Conservation (phyloP, 2,329 filamentous ascomycete species). For the Periconia sp. region DNA sequence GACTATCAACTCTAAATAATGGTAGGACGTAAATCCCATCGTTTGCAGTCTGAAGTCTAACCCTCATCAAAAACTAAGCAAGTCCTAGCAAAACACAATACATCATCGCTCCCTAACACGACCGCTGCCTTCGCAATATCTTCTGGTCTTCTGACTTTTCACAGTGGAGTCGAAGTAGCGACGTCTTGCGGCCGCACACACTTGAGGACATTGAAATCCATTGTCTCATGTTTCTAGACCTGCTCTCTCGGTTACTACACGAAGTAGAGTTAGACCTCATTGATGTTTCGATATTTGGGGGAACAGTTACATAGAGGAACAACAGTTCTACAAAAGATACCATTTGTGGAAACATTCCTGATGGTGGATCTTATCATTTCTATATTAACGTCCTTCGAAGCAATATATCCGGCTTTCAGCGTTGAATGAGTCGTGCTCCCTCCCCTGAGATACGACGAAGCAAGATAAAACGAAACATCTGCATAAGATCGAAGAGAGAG, state of each 20-base stretch:
- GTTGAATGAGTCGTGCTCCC: neutral
- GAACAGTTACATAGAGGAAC: constrained; percentile 45
- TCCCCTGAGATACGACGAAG: too few relatives aligned
- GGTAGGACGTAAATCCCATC: too few relatives aligned
- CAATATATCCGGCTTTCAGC: constrained; percentile 45
- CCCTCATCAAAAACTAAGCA: constrained; percentile 47
- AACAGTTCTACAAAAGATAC: constrained; percentile 47
- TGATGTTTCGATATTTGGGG: neutral
- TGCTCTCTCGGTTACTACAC: constrained; percentile 31
- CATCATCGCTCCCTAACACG: constrained; percentile 49
- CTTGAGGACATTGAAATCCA: neutral
- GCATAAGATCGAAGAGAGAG: constrained; percentile 6
- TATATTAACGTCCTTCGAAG: constrained; percentile 51
- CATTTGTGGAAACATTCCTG: constrained; percentile 46
- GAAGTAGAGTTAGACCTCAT: neutral
- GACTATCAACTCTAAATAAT: too few relatives aligned
- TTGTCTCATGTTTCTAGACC: constrained; percentile 23
- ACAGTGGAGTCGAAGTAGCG: constrained; percentile 15
- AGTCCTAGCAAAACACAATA: constrained; percentile 46
- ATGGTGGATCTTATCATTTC: constrained; percentile 51
- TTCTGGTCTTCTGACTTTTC: constrained; percentile 23
- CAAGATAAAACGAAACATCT: too few relatives aligned
- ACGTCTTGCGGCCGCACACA: constrained; percentile 11
- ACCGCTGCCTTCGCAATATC: constrained; percentile 40
- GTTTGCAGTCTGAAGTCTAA: too few relatives aligned